Evolutionary conservation across 2,329 filamentous ascomycete genomes (phyloP).

Genomic region (Cercospora sojina): DNA sequence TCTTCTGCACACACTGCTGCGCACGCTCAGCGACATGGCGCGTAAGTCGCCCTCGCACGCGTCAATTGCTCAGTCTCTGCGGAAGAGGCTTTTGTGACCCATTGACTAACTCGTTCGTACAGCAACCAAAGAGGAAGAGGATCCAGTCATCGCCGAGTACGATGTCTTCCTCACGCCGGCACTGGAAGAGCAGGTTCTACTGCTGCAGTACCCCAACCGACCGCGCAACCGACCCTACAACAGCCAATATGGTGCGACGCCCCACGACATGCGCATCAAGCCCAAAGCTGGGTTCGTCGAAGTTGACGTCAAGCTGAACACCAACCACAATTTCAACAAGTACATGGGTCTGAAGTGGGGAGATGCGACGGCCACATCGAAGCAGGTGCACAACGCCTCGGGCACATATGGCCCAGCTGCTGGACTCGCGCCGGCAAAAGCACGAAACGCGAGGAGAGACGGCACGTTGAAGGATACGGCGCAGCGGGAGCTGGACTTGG

Average conservation of each 20-base stretch:
- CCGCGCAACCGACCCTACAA: slow-evolving; percentile 63
- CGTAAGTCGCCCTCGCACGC: slow-evolving; percentile 5
- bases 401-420: slow-evolving; percentile 49
- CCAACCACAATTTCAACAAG: slow-evolving; percentile 73
- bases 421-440: slow-evolving; percentile 41
- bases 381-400: slow-evolving; percentile 42
- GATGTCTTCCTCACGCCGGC: slow-evolving; percentile 82
- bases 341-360: slow-evolving; percentile 82
- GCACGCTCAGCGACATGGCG: background rate
- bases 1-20: background rate
- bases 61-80: slow-evolving; percentile 9
- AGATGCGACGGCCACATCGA: slow-evolving; percentile 57
- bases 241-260: slow-evolving; percentile 54
- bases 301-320: slow-evolving; percentile 82
- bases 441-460: slow-evolving; percentile 23
- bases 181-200: slow-evolving; percentile 55
- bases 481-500: slow-evolving; percentile 43
- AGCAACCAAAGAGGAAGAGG: slow-evolving; percentile 40
- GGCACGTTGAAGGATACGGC: slow-evolving; percentile 47
- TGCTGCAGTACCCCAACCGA: slow-evolving; percentile 88
- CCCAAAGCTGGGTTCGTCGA: slow-evolving; percentile 79
- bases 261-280: slow-evolving; percentile 79
- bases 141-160: slow-evolving; percentile 60
- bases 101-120: slow-evolving; percentile 14
- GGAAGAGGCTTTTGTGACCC: slow-evolving; percentile 9